phyloP scores from a whole-genome alignment of 2,329 filamentous ascomycete genomes.

The Kalmusia sp. region DNA sequence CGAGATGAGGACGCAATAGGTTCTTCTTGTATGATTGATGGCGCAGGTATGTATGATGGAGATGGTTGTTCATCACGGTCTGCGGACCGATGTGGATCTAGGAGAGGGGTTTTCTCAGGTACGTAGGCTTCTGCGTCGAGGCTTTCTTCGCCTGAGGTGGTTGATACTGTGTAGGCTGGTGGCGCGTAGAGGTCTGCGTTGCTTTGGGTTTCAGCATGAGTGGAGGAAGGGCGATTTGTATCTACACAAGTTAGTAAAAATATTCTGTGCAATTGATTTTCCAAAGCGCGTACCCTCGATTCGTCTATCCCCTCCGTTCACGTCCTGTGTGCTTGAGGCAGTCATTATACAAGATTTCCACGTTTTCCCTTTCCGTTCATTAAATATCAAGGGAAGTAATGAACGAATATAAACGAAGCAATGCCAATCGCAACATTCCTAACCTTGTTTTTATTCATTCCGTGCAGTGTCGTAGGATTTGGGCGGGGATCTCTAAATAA shows the following conservation, averaged over 20 bases:
- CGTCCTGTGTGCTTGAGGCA: not conserved
- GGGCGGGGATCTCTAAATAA: not conserved
- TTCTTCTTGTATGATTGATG: not conserved
- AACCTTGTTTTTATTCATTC: not conserved
- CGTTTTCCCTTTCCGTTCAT: no score
- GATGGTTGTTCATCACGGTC: not conserved
- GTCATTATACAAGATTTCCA: not conserved
- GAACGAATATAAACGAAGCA: no score
- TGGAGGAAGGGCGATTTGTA: not conserved
- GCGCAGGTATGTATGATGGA: not conserved
- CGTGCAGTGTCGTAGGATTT: not conserved
- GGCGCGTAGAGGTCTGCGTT: conserved; percentile 28
- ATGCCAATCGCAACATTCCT: no score
- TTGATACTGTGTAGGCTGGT: conserved; percentile 26
- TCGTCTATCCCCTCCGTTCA: not conserved
- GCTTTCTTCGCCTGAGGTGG: conserved; percentile 19
- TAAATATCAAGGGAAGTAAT: no score
- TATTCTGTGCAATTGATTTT: not conserved
- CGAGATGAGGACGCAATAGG: not conserved
- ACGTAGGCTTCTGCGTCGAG: conserved; percentile 23
- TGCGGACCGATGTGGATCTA: not conserved
- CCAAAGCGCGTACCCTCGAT: not conserved
- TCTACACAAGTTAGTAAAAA: not conserved
- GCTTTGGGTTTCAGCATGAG: conserved; percentile 8
- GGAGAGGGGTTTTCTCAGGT: conserved; percentile 18